Conservation (phyloP, 1,284 basidiomycete genomes). For the Xerocomus alliaceus region DNA sequence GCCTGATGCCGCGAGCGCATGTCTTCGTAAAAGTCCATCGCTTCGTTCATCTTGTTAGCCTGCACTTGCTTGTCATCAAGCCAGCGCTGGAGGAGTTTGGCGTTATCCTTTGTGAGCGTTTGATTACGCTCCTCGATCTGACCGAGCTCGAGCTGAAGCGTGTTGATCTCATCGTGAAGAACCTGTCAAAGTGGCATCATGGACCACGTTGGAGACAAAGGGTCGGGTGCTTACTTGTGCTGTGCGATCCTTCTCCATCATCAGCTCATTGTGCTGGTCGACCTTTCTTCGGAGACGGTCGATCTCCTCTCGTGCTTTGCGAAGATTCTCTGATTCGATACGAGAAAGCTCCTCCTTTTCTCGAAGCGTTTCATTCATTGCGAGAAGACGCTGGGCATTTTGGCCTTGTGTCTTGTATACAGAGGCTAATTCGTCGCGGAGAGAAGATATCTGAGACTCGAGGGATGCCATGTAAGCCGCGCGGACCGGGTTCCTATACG, state of each 20-base stretch:
- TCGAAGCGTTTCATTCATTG: slow-evolving; percentile 92
- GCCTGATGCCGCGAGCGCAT: slow-evolving; percentile 74
- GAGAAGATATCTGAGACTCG: slow-evolving; percentile 89
- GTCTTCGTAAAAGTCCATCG: slow-evolving; percentile 83
- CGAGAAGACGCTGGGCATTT: slow-evolving; percentile 89
- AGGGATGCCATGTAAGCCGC: slow-evolving; percentile 89
- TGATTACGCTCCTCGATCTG: slow-evolving; percentile 89
- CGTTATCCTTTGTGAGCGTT: slow-evolving; percentile 89
- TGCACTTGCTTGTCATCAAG: slow-evolving; percentile 92
- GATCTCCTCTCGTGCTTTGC: slow-evolving; percentile 77
- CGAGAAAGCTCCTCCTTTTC: slow-evolving; percentile 88
- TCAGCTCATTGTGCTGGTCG: slow-evolving; percentile 84
- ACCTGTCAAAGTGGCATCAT: slow-evolving; percentile 58
- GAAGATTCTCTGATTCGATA: slow-evolving; percentile 77
- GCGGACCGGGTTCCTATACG: slow-evolving; percentile 76
- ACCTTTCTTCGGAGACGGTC: slow-evolving; percentile 74
- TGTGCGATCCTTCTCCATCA: slow-evolving; percentile 87
- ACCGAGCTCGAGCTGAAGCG: slow-evolving; percentile 87
- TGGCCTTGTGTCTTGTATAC: slow-evolving; percentile 97
- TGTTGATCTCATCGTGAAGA: slow-evolving; percentile 92
- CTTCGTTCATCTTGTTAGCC: slow-evolving; percentile 95
- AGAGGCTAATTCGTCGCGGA: slow-evolving; percentile 89
- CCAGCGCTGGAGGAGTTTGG: slow-evolving; percentile 93
- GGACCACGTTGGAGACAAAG: not conserved
- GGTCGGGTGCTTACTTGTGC: slow-evolving; percentile 68